A percentile compares a stretch with the other conserved stretches of the same genome.
phyloP scores from a whole-genome alignment of 2,329 filamentous ascomycete genomes.

The Claviceps sp. region DNA sequence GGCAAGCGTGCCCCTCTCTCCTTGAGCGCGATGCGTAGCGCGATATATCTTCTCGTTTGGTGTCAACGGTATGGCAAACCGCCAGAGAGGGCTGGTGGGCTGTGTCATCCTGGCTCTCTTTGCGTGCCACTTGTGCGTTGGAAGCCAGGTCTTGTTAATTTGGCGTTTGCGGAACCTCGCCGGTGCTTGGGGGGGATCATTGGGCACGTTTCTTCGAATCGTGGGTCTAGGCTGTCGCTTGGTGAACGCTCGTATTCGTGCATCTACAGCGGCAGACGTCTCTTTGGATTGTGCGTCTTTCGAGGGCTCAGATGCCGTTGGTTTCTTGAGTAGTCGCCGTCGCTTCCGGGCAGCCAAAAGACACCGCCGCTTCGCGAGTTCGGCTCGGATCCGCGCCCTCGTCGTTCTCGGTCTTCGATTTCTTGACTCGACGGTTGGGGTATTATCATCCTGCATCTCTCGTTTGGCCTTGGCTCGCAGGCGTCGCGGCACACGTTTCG shows the following conservation, averaged over 20 bases:
- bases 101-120: constrained; percentile 84
- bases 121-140: constrained; percentile 86
- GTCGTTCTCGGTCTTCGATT: constrained; percentile 47
- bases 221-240: constrained; percentile 39
- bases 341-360: constrained; percentile 46
- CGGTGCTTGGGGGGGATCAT: constrained; percentile 39
- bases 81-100: constrained; percentile 70
- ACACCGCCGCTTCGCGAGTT: constrained; percentile 61
- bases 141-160: constrained; percentile 80
- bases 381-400: constrained; percentile 51
- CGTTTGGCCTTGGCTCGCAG: constrained; percentile 53
- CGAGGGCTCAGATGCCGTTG: constrained; percentile 9
- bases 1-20: constrained; percentile 61
- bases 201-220: constrained; percentile 56
- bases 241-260: constrained; percentile 7
- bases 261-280: constrained; percentile 5
- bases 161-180: constrained; percentile 76
- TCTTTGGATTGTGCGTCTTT: constrained; percentile 4
- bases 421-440: constrained; percentile 58
- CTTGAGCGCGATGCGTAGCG: constrained; percentile 68
- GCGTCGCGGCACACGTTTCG: constrained; percentile 72
- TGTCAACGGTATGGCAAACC: constrained; percentile 72
- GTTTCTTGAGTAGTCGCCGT: constrained; percentile 24
- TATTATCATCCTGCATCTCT: constrained; percentile 84
- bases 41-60: constrained; percentile 85